Evolutionary conservation across 2,329 filamentous ascomycete genomes (phyloP), one percentile per base, ranked within the genome.

Genomic region (Hypoxylon sp.): DNA sequence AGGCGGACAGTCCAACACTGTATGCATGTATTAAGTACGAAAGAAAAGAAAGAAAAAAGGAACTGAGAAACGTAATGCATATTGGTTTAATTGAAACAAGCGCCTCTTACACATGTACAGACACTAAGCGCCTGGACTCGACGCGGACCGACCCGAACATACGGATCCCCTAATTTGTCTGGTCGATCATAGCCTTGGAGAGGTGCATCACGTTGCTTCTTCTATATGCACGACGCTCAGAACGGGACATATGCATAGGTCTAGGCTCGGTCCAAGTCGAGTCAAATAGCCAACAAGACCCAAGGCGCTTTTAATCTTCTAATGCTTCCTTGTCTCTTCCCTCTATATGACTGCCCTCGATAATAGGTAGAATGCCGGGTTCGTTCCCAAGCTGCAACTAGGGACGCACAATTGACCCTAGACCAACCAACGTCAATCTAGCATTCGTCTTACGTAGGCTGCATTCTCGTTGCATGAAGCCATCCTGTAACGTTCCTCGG

Each of bases 71-170:
- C 7, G 8, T 21, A 2, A 41, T 3, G 8, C 8, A 39, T 25
- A 27, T 43, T 34, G 48, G 57, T 57, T 11, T 52, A 65, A 60
- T 45, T 14, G 30, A 65, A 65, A 65, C 52, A 61, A 47, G 37
- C 52, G 56, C 52, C 37, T 59, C 37, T 32, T 8, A 41, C 32
- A 14, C 11, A 39, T 19, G 12, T 29, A 34, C 3, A 51, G 12
- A 14, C 12, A 2, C 9, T 59, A 59, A 51, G 56, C 56, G 56
- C 46, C 32, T 46, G 11, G 11, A 51, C 29, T 41, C 29, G 39
- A 41, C 29, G 29, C 63, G 63, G 66, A 59, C 59, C 55, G 66
- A 69, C 63, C 66, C 66, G 63, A 59, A 34, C 21, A 21, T 47
- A 58, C 45, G 63, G 63, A 39, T 63, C 48, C 46, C 46, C 41